Evolutionary conservation across 352 stramenopile genomes (phyloP).

Genomic region (Globisporangium lucens): DNA sequence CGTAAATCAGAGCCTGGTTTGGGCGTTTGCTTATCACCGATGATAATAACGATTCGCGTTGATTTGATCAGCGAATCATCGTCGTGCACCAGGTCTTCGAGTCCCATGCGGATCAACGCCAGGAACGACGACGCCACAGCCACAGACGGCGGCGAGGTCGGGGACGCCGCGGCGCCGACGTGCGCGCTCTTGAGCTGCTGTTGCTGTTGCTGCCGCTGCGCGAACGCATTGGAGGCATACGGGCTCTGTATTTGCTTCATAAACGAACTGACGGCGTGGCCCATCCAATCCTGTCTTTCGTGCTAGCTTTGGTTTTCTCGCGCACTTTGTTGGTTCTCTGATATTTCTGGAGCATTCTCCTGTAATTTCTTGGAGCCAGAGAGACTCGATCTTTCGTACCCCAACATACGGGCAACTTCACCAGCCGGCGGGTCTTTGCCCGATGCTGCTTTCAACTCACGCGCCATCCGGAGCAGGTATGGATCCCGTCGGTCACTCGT

Average conservation of each 20-base stretch:
- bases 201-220: neutral
- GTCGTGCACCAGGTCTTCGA: slow-evolving; percentile 21
- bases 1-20: neutral
- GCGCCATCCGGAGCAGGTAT: too few species aligned
- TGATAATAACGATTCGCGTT: neutral
- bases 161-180: neutral
- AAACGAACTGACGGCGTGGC: too few species aligned
- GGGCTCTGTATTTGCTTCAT: slow-evolving; percentile 13
- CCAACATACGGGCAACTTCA: too few species aligned
- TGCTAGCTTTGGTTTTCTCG: too few species aligned
- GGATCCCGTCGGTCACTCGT: too few species aligned
- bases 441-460: too few species aligned
- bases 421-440: too few species aligned
- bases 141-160: slow-evolving; percentile 18
- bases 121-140: slow-evolving; percentile 16
- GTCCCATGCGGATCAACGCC: slow-evolving; percentile 17
- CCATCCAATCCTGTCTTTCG: too few species aligned
- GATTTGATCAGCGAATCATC: neutral
- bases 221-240: neutral
- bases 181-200: slow-evolving; percentile 9
- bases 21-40: neutral
- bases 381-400: too few species aligned
- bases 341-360: too few species aligned
- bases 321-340: too few species aligned
- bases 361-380: too few species aligned